Conservation (phyloP, 2,329 filamentous ascomycete species). For the Pseudogymnoascus sp. region DNA sequence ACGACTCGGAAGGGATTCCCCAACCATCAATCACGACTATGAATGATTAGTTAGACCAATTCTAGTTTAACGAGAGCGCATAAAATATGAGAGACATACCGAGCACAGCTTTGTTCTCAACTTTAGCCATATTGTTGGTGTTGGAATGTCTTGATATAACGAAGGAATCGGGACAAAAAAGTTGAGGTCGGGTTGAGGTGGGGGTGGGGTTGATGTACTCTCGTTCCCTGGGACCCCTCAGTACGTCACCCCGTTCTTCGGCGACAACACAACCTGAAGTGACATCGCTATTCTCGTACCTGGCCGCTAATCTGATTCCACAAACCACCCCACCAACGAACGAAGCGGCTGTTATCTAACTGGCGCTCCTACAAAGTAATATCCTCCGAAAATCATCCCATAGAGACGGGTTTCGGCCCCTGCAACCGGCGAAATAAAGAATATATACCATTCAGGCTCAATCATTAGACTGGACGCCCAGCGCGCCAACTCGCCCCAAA, state of each 20-base stretch:
- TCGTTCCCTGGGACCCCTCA: background rate
- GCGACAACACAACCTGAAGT: constrained; percentile 15
- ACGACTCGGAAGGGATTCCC: constrained; percentile 76
- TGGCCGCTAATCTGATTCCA: background rate
- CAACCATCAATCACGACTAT: constrained; percentile 98
- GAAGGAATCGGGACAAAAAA: background rate
- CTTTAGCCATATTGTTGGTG: constrained; percentile 47
- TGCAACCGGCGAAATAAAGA: background rate
- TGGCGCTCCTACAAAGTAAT: background rate
- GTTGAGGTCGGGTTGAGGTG: background rate
- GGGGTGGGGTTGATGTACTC: background rate
- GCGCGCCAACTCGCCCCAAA: background rate
- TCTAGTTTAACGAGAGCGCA: constrained; percentile 50
- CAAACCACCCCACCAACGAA: constrained; percentile 4
- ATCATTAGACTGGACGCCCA: background rate
- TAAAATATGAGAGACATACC: constrained; percentile 41
- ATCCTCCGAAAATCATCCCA: background rate
- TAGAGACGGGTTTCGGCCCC: background rate
- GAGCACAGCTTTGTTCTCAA: constrained; percentile 62
- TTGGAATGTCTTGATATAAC: background rate
- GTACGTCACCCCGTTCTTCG: constrained; percentile 5
- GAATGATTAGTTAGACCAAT: constrained; percentile 50
- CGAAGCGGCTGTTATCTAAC: constrained; percentile 1
- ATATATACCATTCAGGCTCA: background rate
- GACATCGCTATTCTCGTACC: background rate